These are phyloP conservation scores for Fimicolochytrium jonesii DNA, from an alignment of 192 early-diverging fungal genomes.

Conservation along the genomic window DNA sequence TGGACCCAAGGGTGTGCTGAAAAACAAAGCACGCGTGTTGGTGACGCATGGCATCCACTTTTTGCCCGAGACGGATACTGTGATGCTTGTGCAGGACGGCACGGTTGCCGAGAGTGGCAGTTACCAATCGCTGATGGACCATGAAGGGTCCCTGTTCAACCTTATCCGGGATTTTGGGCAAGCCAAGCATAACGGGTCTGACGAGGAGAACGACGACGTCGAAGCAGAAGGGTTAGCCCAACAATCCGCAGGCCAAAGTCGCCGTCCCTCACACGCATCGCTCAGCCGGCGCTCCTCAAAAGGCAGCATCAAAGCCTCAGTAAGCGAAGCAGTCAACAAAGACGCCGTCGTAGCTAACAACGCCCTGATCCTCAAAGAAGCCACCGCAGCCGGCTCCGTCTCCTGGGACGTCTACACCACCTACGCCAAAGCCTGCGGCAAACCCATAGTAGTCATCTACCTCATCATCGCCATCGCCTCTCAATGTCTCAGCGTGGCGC, in stretches of 20 bases:
- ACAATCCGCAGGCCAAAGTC: not conserved
- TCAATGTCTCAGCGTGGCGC: conserved; percentile 40
- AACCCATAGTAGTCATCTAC: conserved; percentile 54
- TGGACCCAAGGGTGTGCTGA: conserved; percentile 79
- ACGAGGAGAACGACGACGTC: conserved; percentile 5
- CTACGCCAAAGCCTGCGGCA: conserved; percentile 75
- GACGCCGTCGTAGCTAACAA: not conserved
- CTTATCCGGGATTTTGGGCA: conserved; percentile 74
- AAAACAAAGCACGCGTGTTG: conserved; percentile 71
- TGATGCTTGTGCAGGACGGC: conserved; percentile 75
- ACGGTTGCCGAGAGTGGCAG: conserved; percentile 62
- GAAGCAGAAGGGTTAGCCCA: conserved; percentile 6
- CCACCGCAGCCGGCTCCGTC: conserved; percentile 78
- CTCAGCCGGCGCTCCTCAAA: not conserved
- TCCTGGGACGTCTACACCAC: conserved; percentile 72
- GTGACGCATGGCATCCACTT: conserved; percentile 70
- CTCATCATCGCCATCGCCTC: conserved; percentile 44
- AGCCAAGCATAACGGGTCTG: conserved; percentile 33
- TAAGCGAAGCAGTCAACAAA: too few species aligned
- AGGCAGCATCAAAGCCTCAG: not conserved
- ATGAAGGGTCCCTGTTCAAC: conserved; percentile 55
- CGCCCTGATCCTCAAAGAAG: conserved; percentile 71
- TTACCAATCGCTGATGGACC: conserved; percentile 61
- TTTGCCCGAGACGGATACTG: conserved; percentile 58
- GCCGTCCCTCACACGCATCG: not conserved